Evolutionary conservation across 257 asterid species (phyloP), one percentile per base, ranked within the genome.

Genomic region (Ehretia macrophylla): DNA sequence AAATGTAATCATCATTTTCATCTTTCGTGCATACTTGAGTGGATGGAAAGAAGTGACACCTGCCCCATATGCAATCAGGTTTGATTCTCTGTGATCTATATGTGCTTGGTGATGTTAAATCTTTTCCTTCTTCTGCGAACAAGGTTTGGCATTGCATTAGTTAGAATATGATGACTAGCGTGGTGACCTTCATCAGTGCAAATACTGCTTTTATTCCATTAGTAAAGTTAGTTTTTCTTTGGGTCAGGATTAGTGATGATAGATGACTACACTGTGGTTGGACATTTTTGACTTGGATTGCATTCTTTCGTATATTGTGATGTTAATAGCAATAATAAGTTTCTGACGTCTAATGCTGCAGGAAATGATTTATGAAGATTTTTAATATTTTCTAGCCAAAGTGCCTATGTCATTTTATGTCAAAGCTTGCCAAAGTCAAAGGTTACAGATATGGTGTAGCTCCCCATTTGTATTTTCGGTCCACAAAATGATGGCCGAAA

Each of bases 31-130:
- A 83, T 85, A 22, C 91, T 85, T 53, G 93, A 88, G 66, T 88
- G 95, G 95, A 76, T 77, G 90, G 95, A 88, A 76, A 81, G 95
- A 78, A 85, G 93, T 60, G 81, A 78, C 57, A 83, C 76, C 9
- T 88, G 95, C 76, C 95, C 96, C 50, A 67, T 83, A 60, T 88
- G 96, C 18, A 59, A 77, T 60, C 89, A 85, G 95, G 96, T 88
- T 49, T 56, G 69, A 46, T 59, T 44, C 18, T 17, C 32, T 32
- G 14, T 27, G 18, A 23, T 23, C 48, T 64, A 32, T 54, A 4
- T 60, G 48, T 62, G 19, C 51, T 50, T 17, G n/a, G n/a, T n/a
- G n/a, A n/a, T n/a, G n/a, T n/a, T n/a, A 35, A 37, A 16, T 27
- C 8, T 13, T 37, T 37, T 13, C 55, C 16, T 32, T 11, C 35